Evolutionary conservation across 108 stramenopile species (phyloP), one percentile per base, ranked within the genome.

Genomic region (Tribonema minus): DNA sequence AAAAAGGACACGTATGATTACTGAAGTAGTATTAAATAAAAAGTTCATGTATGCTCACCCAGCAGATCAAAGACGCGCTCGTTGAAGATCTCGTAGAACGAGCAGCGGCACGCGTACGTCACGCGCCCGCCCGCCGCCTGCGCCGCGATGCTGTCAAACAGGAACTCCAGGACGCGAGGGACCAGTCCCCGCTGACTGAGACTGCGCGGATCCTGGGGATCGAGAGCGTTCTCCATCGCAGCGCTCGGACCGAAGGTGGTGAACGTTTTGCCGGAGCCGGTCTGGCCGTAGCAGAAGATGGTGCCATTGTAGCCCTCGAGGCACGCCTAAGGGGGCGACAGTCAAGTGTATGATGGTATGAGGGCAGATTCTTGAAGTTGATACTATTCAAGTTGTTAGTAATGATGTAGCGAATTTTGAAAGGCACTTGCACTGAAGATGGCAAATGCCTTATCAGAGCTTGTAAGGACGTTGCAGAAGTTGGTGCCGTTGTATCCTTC

Each of bases 71-170:
- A 84, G 23, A 83, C 82, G 20, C 79, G 71, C 36, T 84, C 84
- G 40, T 84, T 80, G 59, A 83, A 84, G 58, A 84, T 84, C 76
- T 84, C 84, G 79, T 83, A 84, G 77, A 84, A 84, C 0, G 82
- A 82, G 76, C 83, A 84, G 82, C 76, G 68, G 79, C 82, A 83
- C 58, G 68, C 26, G 76, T 83, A 82, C 35, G 37, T 82, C 3
- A 82, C 40, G 39, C 75, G 61, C 27, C 76, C 76, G 1, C 37
- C 67, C 23, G 54, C 37, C 29, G 54, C 37, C 38, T 68, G 58
- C 20, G 65, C 41, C 30, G 64, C 67, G 15, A 81, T 81, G 38
- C 54, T 77, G 36, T 25, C 81, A 64, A 75, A 84, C 4, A 84
- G 73, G 46, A 64, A 84, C 58, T 81, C 80, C 3, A 84, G 83